Base-by-base conservation (phyloP, 306 rosid species). In the Hippophae rhamnoides region DNA sequence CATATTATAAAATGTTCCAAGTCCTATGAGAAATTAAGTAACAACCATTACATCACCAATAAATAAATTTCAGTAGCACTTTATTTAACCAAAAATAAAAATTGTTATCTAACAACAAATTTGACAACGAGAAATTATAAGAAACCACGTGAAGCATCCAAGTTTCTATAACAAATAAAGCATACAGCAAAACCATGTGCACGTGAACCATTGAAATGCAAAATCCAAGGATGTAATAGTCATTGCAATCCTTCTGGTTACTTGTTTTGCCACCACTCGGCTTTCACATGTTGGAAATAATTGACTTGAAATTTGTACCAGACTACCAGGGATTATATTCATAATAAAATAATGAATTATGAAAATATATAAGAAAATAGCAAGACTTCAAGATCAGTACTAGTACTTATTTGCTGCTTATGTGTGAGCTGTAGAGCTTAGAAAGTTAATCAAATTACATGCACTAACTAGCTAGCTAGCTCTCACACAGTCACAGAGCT, bases 191-290 rank as follows among this genome's bases (percentile, higher is more conserved):
- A 9, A 44, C 5, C 52, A 59, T 26, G 47, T 13, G 63, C 63
- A 44, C 63, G 63, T 59, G 63, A 59, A 44, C 63, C 41, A 7
- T 56, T 38, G 13, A 25, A 18, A 59, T 49, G 26, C 63, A 31
- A 59, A 59, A 45, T 59, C 46, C 48, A 42, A 59, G 63, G 63
- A 48, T n/a, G 52, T 18, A 45, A 45, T 18, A 47, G 27, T 59
- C 53, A 44, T 45, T 59, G 42, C 27, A 13, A 18, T 18, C 23
- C 6, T 23, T 18, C 63, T 13, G 10, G 41, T 45, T 59, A 26
- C 25, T 59, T 23, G 7, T 52, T 59, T 59, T 48, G 52, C 42
- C 38, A 45, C 53, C 63, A 59, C 63, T 25, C 53, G 11, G 8
- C 4, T 58, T 48, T 61, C 5, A 61, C 54, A 47, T 27, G 55